Conservation (phyloP, 352 stramenopile species). For the Phytophthora sojae region DNA sequence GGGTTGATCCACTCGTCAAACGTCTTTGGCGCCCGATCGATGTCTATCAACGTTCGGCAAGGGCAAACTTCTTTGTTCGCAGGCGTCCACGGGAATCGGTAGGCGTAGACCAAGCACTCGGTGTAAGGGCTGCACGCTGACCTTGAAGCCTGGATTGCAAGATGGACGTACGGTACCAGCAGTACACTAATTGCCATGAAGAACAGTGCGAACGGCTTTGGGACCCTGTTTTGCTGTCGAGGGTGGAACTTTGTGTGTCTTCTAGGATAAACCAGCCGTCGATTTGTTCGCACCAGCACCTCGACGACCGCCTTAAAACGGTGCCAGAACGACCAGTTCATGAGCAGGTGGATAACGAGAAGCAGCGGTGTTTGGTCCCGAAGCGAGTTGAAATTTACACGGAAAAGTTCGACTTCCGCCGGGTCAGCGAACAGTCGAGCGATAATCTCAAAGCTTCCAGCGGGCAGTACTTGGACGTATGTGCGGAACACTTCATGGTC, state of each 20-base stretch:
- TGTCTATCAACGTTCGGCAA: slow-evolving; percentile 49
- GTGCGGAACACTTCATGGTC: slow-evolving; percentile 35
- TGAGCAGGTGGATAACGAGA: slow-evolving; percentile 35
- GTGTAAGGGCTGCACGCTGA: slow-evolving; percentile 14
- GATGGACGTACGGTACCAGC: slow-evolving; percentile 21
- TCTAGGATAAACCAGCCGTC: slow-evolving; percentile 34
- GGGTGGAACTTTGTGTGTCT: slow-evolving; percentile 23
- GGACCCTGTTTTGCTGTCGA: slow-evolving; percentile 21
- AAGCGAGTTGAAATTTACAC: slow-evolving; percentile 40
- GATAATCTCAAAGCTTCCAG: slow-evolving; percentile 44
- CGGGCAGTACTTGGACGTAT: slow-evolving; percentile 21
- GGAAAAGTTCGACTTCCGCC: slow-evolving; percentile 41
- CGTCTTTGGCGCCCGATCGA: slow-evolving; percentile 15
- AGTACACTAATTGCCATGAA: slow-evolving; percentile 23
- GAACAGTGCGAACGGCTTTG: slow-evolving; percentile 28
- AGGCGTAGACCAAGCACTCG: slow-evolving; percentile 32
- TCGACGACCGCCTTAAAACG: slow-evolving; percentile 30
- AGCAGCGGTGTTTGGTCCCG: slow-evolving; percentile 30
- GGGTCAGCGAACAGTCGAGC: slow-evolving; percentile 42
- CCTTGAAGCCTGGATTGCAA: slow-evolving; percentile 28
- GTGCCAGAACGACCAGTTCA: slow-evolving; percentile 40
- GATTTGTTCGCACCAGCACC: slow-evolving; percentile 25
- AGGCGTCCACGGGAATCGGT: slow-evolving; percentile 31
- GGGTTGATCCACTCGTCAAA: slow-evolving; percentile 41
- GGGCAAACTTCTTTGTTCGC: slow-evolving; percentile 31